Evolutionary conservation across 768 basidiomycete species (phyloP), one percentile per base, ranked within the genome.

Genomic region (Gautieria morchelliformis): DNA sequence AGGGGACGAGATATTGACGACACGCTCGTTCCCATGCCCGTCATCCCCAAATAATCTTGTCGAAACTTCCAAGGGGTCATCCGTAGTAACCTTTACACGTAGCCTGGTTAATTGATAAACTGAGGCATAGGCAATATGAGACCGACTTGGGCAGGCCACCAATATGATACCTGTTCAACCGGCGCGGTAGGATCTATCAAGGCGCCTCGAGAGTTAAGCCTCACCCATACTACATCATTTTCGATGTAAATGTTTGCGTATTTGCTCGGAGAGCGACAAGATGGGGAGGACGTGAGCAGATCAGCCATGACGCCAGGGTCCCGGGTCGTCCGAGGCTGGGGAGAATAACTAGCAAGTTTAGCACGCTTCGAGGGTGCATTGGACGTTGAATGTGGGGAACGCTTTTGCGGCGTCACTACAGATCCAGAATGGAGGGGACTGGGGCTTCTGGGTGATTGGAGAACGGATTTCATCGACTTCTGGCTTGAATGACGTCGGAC

Each of bases 61-160:
- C 37, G 63, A 53, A 62, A 67, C 60, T 62, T 68, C 58, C 60
- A 68, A 47, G 17, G 69, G 59, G 66, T 64, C 59, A 59, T 61
- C 45, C 65, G 58, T 56, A 66, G 68, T 47, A 20, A 58, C 59
- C 61, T 67, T 61, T 33, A 63, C 47, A 33, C 59, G 65, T 64
- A 27, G 27, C 49, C 52, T 58, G 19, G 60, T 32, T 27, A 12
- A 41, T 30, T 42, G 20, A 51, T 20, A 5, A 22, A 47, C 24
- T 42, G 49, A 5, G 11, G 68, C 35, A 19, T 41, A 41, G 4
- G 19, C 42, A 9, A 12, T 22, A 44, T 19, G 14, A 44, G 17
- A 44, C 72, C 61, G 63, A 87, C 87, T 73, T 77, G 76, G 30
- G 75, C 84, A 20, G 87, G 87, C 87, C 87, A 89, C 87, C 87